phyloP scores from a whole-genome alignment of 495 filamentous ascomycete species.

The Penicillium paradoxum region DNA sequence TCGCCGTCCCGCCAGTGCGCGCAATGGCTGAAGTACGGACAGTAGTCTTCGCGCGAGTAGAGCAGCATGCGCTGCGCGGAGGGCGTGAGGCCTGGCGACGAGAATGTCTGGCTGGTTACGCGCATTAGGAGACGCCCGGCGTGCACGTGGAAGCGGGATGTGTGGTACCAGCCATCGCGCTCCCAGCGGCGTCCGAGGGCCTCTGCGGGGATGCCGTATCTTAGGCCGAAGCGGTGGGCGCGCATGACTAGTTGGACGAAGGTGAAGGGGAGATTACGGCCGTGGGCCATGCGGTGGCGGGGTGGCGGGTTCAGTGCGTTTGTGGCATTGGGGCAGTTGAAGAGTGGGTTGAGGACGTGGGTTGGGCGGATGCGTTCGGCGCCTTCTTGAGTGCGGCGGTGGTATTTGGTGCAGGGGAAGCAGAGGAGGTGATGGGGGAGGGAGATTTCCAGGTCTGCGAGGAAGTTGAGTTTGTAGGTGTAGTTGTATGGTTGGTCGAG shows the following conservation, averaged over 20 bases:
- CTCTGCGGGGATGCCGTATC: constrained; percentile 41
- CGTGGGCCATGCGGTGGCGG: constrained; percentile 47
- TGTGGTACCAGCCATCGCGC: constrained; percentile 46
- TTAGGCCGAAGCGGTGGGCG: constrained; percentile 32
- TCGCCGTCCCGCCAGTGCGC: constrained; percentile 57
- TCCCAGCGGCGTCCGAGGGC: constrained; percentile 47
- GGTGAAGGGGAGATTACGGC: constrained; percentile 46
- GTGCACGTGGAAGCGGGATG: constrained; percentile 46
- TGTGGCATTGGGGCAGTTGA: constrained; percentile 43
- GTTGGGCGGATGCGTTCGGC: constrained; percentile 45
- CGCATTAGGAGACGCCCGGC: constrained; percentile 50
- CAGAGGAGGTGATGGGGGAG: constrained; percentile 53
- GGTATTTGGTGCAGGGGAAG: constrained; percentile 50
- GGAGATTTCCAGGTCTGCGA: constrained; percentile 38
- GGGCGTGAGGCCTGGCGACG: constrained; percentile 36
- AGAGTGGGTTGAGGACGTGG: constrained; percentile 48
- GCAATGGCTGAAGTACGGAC: constrained; percentile 54
- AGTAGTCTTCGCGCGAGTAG: constrained; percentile 54
- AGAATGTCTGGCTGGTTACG: constrained; percentile 44
- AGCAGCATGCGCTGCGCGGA: constrained; percentile 47
- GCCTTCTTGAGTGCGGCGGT: constrained; percentile 45
- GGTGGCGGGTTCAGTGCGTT: constrained; percentile 39
- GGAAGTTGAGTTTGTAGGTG: constrained; percentile 41
- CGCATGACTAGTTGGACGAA: constrained; percentile 52
- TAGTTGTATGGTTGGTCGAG: constrained; percentile 37